A percentile compares a stretch with the other conserved stretches of the same genome.
Evolutionary conservation across 139 green algal species (phyloP).

Genomic region (Pseudopediastrum boryanum): DNA sequence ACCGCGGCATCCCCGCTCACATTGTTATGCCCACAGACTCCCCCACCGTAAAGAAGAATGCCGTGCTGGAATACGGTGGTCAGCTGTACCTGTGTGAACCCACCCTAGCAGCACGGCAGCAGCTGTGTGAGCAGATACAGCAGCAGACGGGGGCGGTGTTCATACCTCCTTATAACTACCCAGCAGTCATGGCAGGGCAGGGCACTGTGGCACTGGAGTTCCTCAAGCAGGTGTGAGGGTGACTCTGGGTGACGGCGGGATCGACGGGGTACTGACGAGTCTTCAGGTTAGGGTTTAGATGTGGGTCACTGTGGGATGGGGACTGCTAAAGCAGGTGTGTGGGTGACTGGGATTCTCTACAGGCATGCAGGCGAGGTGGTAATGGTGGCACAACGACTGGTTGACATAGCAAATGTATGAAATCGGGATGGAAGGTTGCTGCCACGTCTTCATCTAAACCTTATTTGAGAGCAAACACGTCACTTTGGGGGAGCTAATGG

Average conservation of each 20-base stretch:
- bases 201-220: slow-evolving; percentile 88
- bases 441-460: no score
- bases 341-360: no score
- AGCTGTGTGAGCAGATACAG: slow-evolving; percentile 45
- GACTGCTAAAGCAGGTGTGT: no score
- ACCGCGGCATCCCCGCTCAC: slow-evolving; percentile 67
- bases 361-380: no score
- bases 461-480: no score
- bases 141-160: slow-evolving; percentile 65
- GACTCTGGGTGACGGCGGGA: not conserved
- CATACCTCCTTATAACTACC: slow-evolving; percentile 83
- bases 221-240: slow-evolving; percentile 70
- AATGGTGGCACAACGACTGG: no score
- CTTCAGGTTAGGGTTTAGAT: no score
- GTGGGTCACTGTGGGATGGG: no score
- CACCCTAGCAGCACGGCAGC: slow-evolving; percentile 68
- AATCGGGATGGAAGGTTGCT: no score
- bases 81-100: slow-evolving; percentile 60
- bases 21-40: slow-evolving; percentile 77
- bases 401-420: no score
- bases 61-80: slow-evolving; percentile 65
- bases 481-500: no score
- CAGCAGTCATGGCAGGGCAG: slow-evolving; percentile 74
- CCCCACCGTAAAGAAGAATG: slow-evolving; percentile 72
- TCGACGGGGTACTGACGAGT: no score